A percentile compares a stretch with the other conserved stretches of the same genome.
phyloP scores from a whole-genome alignment of 306 rosid genomes.

The Lathyrus oleraceus region DNA sequence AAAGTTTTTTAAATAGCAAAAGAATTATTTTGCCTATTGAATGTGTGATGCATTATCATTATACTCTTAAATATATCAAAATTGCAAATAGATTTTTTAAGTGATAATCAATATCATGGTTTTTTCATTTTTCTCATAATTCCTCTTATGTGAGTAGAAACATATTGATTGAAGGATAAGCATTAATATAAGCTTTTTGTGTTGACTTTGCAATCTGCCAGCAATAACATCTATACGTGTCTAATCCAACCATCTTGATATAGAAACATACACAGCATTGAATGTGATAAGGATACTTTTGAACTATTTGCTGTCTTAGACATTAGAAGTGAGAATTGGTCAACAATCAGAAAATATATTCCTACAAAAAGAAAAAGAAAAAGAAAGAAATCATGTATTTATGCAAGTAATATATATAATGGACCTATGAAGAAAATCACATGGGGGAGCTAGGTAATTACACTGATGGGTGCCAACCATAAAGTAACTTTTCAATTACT shows the following conservation, averaged over 20 bases:
- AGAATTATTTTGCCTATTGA: no score
- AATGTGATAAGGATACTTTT: conserved; percentile 38
- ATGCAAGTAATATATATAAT: neutral
- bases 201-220: conserved; percentile 39
- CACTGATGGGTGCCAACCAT: conserved; percentile 18
- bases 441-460: conserved; percentile 31
- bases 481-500: conserved; percentile 12
- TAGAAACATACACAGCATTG: conserved; percentile 37
- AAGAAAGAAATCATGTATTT: neutral
- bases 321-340: conserved; percentile 31
- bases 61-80: no score
- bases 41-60: no score
- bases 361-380: conserved; percentile 11
- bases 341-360: conserved; percentile 19
- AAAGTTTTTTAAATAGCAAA: no score
- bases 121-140: neutral
- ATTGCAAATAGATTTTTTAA: no score
- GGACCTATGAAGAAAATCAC: conserved; percentile 21
- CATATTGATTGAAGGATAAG: conserved; percentile 26
- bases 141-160: neutral
- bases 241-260: conserved; percentile 31
- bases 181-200: conserved; percentile 4
- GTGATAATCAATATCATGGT: neutral
- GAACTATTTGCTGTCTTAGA: conserved; percentile 3
- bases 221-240: conserved; percentile 32